Evolutionary conservation across 441 rosid species (phyloP).

Genomic region (Sinapis alba): DNA sequence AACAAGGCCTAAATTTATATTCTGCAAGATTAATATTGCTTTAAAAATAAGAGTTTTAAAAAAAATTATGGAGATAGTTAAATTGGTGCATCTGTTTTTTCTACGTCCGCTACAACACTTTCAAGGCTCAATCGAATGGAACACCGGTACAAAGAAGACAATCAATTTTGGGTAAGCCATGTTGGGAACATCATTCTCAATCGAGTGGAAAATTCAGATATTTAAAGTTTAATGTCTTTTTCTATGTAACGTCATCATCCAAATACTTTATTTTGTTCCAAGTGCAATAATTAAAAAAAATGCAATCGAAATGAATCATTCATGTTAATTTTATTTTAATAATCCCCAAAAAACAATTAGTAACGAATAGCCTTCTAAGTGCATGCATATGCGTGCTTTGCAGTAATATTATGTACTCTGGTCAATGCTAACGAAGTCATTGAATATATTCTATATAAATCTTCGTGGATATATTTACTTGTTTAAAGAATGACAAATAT

Average conservation of each 20-base stretch:
- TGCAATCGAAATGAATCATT: slow-evolving; percentile 4
- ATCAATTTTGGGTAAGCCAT: slow-evolving; percentile 29
- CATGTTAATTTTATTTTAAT: slow-evolving; percentile 11
- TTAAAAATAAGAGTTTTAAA: no score
- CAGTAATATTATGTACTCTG: not conserved
- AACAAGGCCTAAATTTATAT: no score
- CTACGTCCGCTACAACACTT: no score
- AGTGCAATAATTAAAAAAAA: slow-evolving; percentile 8
- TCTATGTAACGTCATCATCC: slow-evolving; percentile 23
- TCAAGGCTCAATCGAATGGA: slow-evolving; percentile 4
- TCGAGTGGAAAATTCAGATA: no score
- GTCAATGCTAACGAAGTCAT: slow-evolving; percentile 13
- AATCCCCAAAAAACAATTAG: not conserved
- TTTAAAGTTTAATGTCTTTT: slow-evolving; percentile 9
- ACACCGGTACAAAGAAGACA: slow-evolving; percentile 28
- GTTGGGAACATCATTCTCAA: no score
- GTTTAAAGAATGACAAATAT: not conserved
- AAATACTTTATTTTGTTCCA: not conserved
- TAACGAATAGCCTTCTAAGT: not conserved
- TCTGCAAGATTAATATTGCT: no score
- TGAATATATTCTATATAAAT: not conserved
- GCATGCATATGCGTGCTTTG: slow-evolving; percentile 19
- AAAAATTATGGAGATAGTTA: no score
- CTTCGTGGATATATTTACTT: not conserved
- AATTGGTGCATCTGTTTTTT: no score